Percentiles rank a stretch among this genome's conserved stretches.
Evolutionary conservation across 2,329 filamentous ascomycete species (phyloP).

Genomic region (Fonsecaea pedrosoi): DNA sequence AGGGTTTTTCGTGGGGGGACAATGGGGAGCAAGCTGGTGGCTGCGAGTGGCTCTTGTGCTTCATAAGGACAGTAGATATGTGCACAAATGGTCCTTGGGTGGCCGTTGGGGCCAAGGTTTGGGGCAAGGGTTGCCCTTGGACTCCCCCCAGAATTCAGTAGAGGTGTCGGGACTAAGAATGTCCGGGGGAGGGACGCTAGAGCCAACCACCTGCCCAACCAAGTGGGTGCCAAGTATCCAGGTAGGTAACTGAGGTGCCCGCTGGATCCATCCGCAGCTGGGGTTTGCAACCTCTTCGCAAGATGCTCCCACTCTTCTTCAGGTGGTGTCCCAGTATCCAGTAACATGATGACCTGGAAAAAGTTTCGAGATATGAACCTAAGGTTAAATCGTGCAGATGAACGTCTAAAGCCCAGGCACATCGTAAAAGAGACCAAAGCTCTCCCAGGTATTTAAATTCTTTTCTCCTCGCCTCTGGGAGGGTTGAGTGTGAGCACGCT

Average conservation of each 20-base stretch:
- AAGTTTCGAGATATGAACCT: background rate
- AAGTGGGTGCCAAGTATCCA: no score
- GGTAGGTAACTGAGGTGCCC: background rate
- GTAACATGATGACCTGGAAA: background rate
- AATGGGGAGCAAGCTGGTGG: background rate
- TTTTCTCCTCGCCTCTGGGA: background rate
- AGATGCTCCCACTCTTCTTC: background rate
- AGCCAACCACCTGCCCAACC: background rate
- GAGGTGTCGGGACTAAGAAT: slow-evolving; percentile 1
- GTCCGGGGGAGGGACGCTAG: background rate
- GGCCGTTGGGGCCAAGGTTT: background rate
- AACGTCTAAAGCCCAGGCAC: background rate
- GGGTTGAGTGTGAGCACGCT: background rate
- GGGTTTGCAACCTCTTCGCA: background rate
- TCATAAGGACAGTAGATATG: no score
- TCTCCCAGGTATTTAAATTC: background rate
- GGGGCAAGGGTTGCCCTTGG: background rate
- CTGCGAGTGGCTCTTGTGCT: no score
- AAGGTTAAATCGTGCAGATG: background rate
- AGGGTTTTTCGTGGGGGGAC: slow-evolving; percentile 1
- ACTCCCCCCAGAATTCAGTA: background rate
- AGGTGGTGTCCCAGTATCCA: background rate
- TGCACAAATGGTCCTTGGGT: no score
- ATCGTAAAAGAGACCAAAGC: background rate
- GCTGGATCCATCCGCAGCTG: background rate